These are phyloP conservation scores for Achaetomiella virescens DNA, from an alignment of 495 filamentous ascomycete species.

Conservation along the genomic window DNA sequence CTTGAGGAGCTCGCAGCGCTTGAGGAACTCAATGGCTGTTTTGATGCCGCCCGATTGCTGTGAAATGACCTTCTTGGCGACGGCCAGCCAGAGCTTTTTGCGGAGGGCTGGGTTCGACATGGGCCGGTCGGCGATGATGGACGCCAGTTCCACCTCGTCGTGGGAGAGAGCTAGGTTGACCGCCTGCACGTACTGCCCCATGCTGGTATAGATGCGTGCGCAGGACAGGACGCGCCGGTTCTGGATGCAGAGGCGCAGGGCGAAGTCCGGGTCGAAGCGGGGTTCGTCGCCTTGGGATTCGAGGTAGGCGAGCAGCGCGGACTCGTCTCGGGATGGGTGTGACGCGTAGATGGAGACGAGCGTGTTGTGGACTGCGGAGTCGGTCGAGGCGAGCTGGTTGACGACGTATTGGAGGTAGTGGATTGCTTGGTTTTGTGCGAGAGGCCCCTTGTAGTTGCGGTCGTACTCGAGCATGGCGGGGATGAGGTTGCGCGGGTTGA, in stretches of 20 bases:
- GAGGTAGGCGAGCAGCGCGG: conserved; percentile 78
- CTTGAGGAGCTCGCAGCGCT: conserved; percentile 80
- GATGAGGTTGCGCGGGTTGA: conserved; percentile 84
- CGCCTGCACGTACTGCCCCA: conserved; percentile 87
- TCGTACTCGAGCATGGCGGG: conserved; percentile 93
- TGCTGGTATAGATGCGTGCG: conserved; percentile 91
- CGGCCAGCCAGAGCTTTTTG: conserved; percentile 90
- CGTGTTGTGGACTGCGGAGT: conserved; percentile 95
- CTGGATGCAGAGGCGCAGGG: conserved; percentile 89
- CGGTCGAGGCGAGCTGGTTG: conserved; percentile 72
- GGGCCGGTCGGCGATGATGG: conserved; percentile 82
- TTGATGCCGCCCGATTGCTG: conserved; percentile 87
- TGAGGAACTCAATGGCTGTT: conserved; percentile 88
- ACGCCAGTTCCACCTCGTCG: conserved; percentile 81
- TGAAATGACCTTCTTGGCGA: conserved; percentile 86
- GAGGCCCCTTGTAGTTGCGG: conserved; percentile 55
- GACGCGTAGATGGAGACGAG: conserved; percentile 94
- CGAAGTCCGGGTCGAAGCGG: conserved; percentile 93
- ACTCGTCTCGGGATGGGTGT: conserved; percentile 72
- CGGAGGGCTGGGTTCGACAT: conserved; percentile 70
- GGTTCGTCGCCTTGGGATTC: conserved; percentile 63
- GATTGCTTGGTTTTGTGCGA: conserved; percentile 82
- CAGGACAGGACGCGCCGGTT: conserved; percentile 86
- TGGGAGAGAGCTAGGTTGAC: conserved; percentile 88
- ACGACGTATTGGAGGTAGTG: conserved; percentile 92